phyloP scores from a whole-genome alignment of 331 rosid genomes.

The Prunus yedoensis region DNA sequence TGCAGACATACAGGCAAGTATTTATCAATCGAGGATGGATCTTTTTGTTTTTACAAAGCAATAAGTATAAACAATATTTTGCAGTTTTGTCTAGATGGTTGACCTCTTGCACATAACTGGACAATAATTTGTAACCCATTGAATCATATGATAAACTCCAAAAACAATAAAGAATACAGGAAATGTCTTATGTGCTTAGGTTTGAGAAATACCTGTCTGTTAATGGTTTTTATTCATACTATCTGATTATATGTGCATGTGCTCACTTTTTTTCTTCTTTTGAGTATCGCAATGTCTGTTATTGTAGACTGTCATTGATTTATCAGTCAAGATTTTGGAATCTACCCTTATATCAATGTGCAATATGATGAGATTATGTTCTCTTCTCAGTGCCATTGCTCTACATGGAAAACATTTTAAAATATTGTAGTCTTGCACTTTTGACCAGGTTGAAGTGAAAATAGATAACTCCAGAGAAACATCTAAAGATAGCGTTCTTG shows the following conservation, averaged over 20 bases:
- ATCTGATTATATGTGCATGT: background rate
- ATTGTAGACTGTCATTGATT: background rate
- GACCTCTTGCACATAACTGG: background rate
- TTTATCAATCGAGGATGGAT: background rate
- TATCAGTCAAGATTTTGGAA: background rate
- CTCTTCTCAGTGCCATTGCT: background rate
- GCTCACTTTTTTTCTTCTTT: background rate
- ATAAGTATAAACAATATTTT: background rate
- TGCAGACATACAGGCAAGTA: slow-evolving; percentile 73
- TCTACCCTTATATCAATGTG: slow-evolving; percentile 2
- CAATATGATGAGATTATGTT: background rate
- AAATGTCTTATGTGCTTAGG: background rate
- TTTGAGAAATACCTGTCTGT: background rate
- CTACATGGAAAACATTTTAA: slow-evolving; percentile 17
- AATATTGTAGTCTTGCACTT: slow-evolving; percentile 10
- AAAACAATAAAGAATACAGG: background rate
- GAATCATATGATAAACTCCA: background rate
- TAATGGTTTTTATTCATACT: background rate
- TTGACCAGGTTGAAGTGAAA: slow-evolving; percentile 82
- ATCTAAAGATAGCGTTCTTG: slow-evolving; percentile 55
- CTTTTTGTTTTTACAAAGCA: slow-evolving; percentile 4
- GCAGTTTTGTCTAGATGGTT: background rate
- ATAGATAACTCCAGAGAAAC: slow-evolving; percentile 68
- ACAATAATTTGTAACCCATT: background rate
- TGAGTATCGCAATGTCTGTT: background rate